phyloP scores from a whole-genome alignment of 805 yeast species.

The Myxozyma nipponensis region DNA sequence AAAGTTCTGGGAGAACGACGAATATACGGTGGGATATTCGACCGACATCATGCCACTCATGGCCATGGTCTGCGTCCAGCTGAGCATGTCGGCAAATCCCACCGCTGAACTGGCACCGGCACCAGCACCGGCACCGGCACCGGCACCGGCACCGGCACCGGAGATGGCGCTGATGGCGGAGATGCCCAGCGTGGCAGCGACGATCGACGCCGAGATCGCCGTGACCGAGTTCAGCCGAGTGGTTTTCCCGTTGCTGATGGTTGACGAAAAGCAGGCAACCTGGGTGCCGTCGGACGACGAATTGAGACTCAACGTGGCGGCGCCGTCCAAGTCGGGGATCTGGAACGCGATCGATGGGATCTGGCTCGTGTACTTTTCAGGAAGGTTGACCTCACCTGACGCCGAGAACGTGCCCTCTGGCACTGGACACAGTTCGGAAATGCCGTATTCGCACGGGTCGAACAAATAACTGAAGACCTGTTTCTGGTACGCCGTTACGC shows the following conservation, averaged over 20 bases:
- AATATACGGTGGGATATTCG: slow-evolving; percentile 35
- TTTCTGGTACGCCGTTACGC: slow-evolving; percentile 33
- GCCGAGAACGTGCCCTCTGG: slow-evolving; percentile 30
- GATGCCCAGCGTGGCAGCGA: slow-evolving; percentile 32
- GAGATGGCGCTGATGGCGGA: slow-evolving; percentile 27
- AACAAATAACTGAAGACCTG: slow-evolving; percentile 31
- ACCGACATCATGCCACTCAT: slow-evolving; percentile 36
- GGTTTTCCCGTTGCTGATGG: slow-evolving; percentile 36
- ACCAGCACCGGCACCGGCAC: slow-evolving; percentile 10
- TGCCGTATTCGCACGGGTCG: slow-evolving; percentile 34
- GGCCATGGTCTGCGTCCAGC: slow-evolving; percentile 36
- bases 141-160: no score
- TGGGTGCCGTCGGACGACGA: slow-evolving; percentile 24
- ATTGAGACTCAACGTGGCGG: slow-evolving; percentile 29
- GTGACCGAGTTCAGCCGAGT: slow-evolving; percentile 30
- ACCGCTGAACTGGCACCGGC: not conserved
- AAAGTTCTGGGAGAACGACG: slow-evolving; percentile 34
- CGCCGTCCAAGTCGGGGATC: slow-evolving; percentile 38
- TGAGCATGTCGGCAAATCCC: slow-evolving; percentile 33
- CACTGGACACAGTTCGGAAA: slow-evolving; percentile 36
- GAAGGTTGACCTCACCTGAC: slow-evolving; percentile 33
- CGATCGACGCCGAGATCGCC: slow-evolving; percentile 34
- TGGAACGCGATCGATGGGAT: slow-evolving; percentile 35
- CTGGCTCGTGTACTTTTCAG: slow-evolving; percentile 30
- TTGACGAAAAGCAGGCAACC: slow-evolving; percentile 32